Evolutionary conservation across 805 yeast genomes (phyloP).

Genomic region (Diddensiella caesifluorescens): DNA sequence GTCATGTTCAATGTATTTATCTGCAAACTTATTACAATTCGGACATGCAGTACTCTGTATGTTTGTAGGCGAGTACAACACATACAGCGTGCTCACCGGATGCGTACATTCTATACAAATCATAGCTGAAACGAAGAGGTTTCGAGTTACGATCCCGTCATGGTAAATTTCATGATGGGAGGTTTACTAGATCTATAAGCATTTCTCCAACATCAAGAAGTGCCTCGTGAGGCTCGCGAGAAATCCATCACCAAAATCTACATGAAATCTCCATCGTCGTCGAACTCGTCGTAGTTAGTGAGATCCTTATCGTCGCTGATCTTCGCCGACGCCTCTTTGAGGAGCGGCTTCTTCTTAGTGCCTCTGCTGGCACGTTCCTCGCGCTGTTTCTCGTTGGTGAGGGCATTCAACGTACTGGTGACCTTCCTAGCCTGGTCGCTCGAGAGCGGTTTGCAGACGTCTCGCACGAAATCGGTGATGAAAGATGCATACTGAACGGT

Average conservation of each 20-base stretch:
- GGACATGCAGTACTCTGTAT: constrained; percentile 75
- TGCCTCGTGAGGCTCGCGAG: too few species aligned
- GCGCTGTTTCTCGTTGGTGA: constrained; percentile 78
- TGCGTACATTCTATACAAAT: constrained; percentile 85
- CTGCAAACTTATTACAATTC: constrained; percentile 69
- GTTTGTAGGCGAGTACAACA: constrained; percentile 68
- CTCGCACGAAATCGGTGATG: constrained; percentile 82
- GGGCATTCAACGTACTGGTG: constrained; percentile 73
- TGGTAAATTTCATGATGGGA: neutral
- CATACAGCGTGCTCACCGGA: constrained; percentile 60
- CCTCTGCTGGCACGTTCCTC: constrained; percentile 91
- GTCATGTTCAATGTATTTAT: constrained; percentile 88
- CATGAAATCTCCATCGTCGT: constrained; percentile 42
- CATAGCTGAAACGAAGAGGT: constrained; percentile 41
- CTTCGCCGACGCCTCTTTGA: constrained; percentile 62
- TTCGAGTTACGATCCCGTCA: neutral
- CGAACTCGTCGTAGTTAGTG: constrained; percentile 41
- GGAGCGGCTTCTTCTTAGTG: constrained; percentile 91
- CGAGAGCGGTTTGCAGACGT: constrained; percentile 71
- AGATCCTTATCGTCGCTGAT: constrained; percentile 53
- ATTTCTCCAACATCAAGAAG: too few species aligned
- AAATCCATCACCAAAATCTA: constrained; percentile 15
- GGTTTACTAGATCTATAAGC: neutral
- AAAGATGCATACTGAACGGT: constrained; percentile 65
- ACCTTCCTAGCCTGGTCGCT: constrained; percentile 83